A percentile compares a stretch with the other conserved stretches of the same genome.
Evolutionary conservation across 2,329 filamentous ascomycete species (phyloP).

Genomic region (Beauveria australis): DNA sequence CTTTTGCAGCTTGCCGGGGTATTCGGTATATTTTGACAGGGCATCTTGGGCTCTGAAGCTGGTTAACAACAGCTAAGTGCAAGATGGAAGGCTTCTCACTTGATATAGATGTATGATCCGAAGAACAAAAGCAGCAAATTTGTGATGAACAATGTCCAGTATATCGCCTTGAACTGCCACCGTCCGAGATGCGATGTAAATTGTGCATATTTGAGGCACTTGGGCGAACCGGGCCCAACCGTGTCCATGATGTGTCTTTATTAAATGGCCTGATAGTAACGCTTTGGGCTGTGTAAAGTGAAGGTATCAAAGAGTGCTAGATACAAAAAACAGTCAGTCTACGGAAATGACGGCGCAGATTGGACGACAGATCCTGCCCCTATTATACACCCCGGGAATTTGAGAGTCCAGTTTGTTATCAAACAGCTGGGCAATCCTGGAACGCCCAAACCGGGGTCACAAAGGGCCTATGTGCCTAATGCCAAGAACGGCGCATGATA

Average conservation of each 20-base stretch:
- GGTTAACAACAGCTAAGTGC: background rate
- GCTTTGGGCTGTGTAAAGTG: background rate
- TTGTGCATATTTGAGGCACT: slow-evolving; percentile 31
- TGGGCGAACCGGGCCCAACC: slow-evolving; percentile 12
- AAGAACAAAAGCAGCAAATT: slow-evolving; percentile 37
- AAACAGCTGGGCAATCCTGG: background rate
- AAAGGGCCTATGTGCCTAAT: background rate
- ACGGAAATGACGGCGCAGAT: background rate
- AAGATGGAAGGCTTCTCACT: slow-evolving; percentile 20
- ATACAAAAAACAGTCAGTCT: background rate
- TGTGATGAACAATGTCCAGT: slow-evolving; percentile 37
- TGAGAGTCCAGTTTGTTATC: background rate
- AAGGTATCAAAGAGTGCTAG: background rate
- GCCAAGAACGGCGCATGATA: background rate
- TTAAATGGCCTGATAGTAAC: background rate
- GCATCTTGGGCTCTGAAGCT: slow-evolving; percentile 24
- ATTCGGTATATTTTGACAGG: slow-evolving; percentile 28
- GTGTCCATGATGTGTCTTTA: background rate
- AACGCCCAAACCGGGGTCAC: background rate
- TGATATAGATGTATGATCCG: slow-evolving; percentile 33
- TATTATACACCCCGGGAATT: background rate
- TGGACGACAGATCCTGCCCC: background rate
- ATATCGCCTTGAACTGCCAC: slow-evolving; percentile 36
- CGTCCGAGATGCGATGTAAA: slow-evolving; percentile 35
- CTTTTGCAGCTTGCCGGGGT: slow-evolving; percentile 24